Evolutionary conservation across 129 eudicot genomes (phyloP), one percentile per base, ranked within the genome.

Genomic region (Lactuca sativa): DNA sequence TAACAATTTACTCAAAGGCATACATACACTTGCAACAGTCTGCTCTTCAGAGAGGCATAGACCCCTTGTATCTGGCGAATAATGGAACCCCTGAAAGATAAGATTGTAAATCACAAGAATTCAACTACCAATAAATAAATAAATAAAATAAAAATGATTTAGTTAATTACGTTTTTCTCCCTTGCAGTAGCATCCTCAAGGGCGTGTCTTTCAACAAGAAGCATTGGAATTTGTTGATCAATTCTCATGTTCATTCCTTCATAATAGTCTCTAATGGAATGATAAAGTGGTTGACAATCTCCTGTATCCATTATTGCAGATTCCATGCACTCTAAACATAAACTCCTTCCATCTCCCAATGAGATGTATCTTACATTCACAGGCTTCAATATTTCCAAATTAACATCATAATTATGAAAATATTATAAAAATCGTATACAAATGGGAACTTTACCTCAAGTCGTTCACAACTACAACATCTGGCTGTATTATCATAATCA

Each of bases 171-270:
- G 72, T 74, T 75, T 84, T 90, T 95, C 80, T 95, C 99, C 78
- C 93, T 92, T 37, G 85, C 95, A 33, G 90, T 85, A 48, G 99
- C 99, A 62, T 95, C 97, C 64, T 95, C 87, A 62, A 95, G 95
- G 58, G 99, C 97, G 18, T 95, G 89, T 82, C 99, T 83, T 84
- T 90, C 93, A 58, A 95, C 99, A 33, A 95, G 90, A 79, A 95
- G 97, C 97, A 95, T 90, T 14, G 97, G 97, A 67, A 95, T 85
- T 75, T 95, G 86, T 77, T 95, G 99, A 70, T 90, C 89, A 7
- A 95, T 84, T 80, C 77, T 90, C 99, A 95, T 95, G 77, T 95
- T 85, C 99, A 95, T 90, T 79, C 99, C 97, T 79, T 95, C 99
- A 18, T 95, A 95, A 66, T 79, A 95, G 55, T 95, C 99, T 76